Percentiles rank a stretch among this genome's conserved stretches.
phyloP scores from a whole-genome alignment of 352 stramenopile species.

The Elongisporangium anandrum region DNA sequence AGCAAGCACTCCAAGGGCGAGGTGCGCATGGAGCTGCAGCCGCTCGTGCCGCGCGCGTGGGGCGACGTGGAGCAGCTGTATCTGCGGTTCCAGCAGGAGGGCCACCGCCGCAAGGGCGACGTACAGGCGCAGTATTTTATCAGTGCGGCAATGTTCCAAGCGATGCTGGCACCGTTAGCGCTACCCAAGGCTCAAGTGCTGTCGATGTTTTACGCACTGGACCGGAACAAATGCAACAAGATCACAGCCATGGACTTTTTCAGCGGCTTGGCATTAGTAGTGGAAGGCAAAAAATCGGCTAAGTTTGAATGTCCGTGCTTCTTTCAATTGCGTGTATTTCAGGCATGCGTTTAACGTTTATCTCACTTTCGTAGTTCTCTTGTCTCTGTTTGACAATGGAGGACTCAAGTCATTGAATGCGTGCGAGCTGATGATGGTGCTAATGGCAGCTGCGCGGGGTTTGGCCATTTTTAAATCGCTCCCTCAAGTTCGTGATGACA shows the following conservation, averaged over 20 bases:
- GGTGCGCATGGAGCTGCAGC: slow-evolving; percentile 27
- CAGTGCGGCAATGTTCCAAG: slow-evolving; percentile 39
- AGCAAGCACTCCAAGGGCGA: slow-evolving; percentile 44
- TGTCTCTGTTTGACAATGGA: slow-evolving; percentile 60
- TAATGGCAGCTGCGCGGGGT: slow-evolving; percentile 36
- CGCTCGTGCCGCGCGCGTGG: slow-evolving; percentile 47
- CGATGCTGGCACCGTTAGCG: slow-evolving; percentile 28
- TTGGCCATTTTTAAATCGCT: slow-evolving; percentile 50
- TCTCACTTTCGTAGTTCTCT: slow-evolving; percentile 32
- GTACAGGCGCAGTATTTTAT: slow-evolving; percentile 49
- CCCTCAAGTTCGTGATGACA: slow-evolving; percentile 20
- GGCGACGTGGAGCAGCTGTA: slow-evolving; percentile 48
- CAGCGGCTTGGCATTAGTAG: slow-evolving; percentile 45
- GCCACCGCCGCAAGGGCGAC: slow-evolving; percentile 25
- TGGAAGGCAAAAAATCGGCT: slow-evolving; percentile 54
- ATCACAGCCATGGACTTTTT: slow-evolving; percentile 58
- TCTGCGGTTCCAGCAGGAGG: slow-evolving; percentile 58
- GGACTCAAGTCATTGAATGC: slow-evolving; percentile 49
- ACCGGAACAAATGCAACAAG: slow-evolving; percentile 17
- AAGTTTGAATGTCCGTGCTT: slow-evolving; percentile 56
- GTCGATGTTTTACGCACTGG: slow-evolving; percentile 35
- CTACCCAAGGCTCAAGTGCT: slow-evolving; percentile 39
- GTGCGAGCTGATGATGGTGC: slow-evolving; percentile 57
- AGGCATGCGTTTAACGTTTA: background rate
- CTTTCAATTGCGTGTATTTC: background rate